These are phyloP conservation scores for Monilinia aucupariae DNA, from an alignment of 2,329 filamentous ascomycete genomes.

Conservation along the genomic window DNA sequence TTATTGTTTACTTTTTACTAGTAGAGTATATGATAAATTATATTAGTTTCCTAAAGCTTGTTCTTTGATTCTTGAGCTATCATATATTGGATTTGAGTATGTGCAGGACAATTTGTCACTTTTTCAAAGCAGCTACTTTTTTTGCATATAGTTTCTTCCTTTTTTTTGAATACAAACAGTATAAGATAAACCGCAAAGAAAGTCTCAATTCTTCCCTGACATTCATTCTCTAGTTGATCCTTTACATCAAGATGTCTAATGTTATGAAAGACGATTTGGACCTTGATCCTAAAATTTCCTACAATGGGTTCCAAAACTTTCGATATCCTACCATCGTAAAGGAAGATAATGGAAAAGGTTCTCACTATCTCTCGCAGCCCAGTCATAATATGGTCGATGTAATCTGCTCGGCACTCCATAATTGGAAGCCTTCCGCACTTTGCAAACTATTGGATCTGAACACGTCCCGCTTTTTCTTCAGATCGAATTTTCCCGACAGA, in stretches of 20 bases:
- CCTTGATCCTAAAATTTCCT: neutral
- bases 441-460: neutral
- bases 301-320: neutral
- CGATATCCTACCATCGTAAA: neutral
- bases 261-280: neutral
- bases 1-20: neutral
- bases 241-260: neutral
- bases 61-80: neutral
- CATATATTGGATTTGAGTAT: neutral
- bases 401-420: neutral
- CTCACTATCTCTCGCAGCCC: neutral
- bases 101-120: neutral
- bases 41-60: no score
- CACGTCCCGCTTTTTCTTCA: neutral
- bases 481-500: neutral
- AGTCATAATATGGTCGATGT: neutral
- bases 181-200: neutral
- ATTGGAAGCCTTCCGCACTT: neutral
- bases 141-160: neutral
- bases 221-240: neutral
- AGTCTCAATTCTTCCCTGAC: neutral
- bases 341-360: neutral
- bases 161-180: neutral
- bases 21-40: neutral
- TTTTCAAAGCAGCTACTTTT: neutral